Evolutionary conservation across 805 yeast species (phyloP).

Genomic region (Pichia heedii): DNA sequence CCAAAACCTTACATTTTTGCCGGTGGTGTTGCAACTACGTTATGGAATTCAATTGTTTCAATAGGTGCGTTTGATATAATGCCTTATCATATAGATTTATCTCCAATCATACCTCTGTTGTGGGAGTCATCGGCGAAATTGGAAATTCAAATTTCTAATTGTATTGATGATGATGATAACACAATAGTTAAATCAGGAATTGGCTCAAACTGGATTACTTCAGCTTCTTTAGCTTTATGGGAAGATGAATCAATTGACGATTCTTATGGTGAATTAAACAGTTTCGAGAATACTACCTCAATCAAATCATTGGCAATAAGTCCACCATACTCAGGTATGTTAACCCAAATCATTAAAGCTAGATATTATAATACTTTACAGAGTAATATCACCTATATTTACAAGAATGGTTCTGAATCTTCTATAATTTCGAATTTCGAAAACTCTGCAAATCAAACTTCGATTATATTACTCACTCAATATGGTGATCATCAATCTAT

Average conservation of each 20-base stretch:
- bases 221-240: conserved; percentile 49
- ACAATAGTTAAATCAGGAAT: conserved; percentile 25
- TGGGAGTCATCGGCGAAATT: conserved; percentile 40
- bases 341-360: conserved; percentile 33
- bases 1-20: conserved; percentile 73
- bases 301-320: conserved; percentile 27
- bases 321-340: conserved; percentile 30
- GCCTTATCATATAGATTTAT: conserved; percentile 59
- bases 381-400: conserved; percentile 30
- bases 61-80: conserved; percentile 65
- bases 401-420: conserved; percentile 30
- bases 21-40: conserved; percentile 72
- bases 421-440: conserved; percentile 23
- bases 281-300: conserved; percentile 23
- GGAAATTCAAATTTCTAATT: conserved; percentile 45
- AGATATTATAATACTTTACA: conserved; percentile 26
- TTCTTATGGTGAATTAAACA: conserved; percentile 31
- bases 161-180: conserved; percentile 32
- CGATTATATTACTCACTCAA: conserved; percentile 29
- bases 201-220: conserved; percentile 51
- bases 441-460: conserved; percentile 28
- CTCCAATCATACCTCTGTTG: conserved; percentile 59
- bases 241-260: conserved; percentile 34
- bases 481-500: conserved; percentile 34
- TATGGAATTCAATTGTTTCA: conserved; percentile 78